Percentiles rank a stretch among this genome's conserved stretches.
phyloP scores from a whole-genome alignment of 257 asterid genomes.

The Fraxinus quadrangulata region DNA sequence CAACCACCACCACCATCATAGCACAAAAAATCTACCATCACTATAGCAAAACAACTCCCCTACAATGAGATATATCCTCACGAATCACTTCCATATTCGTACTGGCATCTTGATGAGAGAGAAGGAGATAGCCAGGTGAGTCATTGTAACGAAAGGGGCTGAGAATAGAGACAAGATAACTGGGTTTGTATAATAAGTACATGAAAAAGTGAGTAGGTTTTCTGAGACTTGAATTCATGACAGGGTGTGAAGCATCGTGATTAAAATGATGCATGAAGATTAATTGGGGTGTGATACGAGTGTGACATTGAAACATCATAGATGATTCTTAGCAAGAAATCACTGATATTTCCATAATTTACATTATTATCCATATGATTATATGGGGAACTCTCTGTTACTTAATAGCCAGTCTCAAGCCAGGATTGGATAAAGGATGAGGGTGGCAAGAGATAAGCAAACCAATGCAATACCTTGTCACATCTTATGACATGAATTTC shows the following conservation, averaged over 20 bases:
- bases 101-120: not conserved
- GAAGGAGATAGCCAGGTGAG: too few relatives aligned
- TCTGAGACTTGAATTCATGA: not conserved
- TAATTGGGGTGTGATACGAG: not conserved
- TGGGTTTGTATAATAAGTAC: not conserved
- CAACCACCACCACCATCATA: not conserved
- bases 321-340: not conserved
- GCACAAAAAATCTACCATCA: not conserved
- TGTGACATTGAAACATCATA: not conserved
- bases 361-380: not conserved
- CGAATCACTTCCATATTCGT: not conserved
- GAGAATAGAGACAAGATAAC: not conserved
- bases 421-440: too few relatives aligned
- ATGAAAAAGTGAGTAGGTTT: not conserved
- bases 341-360: not conserved
- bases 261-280: not conserved
- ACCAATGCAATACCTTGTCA: not conserved
- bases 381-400: too few relatives aligned
- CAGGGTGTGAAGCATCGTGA: not conserved
- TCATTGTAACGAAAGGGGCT: not conserved
- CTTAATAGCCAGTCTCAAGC: too few relatives aligned
- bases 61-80: not conserved
- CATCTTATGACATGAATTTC: not conserved
- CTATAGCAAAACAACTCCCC: not conserved
- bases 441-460: too few relatives aligned